phyloP scores from a whole-genome alignment of 805 yeast genomes.

The Sugiyamaella lignohabitans region DNA sequence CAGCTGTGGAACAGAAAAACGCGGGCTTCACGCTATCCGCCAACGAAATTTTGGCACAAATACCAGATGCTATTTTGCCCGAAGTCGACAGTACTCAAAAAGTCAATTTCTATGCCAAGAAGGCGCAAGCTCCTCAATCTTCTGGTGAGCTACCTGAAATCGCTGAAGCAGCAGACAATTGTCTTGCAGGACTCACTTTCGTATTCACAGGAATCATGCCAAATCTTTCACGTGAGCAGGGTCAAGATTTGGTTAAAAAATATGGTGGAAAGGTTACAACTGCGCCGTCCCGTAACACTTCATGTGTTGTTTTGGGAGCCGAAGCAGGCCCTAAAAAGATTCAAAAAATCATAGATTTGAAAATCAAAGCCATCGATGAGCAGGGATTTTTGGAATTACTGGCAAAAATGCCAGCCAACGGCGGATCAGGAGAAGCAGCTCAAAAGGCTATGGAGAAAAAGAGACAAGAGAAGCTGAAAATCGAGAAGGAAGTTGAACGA shows the following conservation, averaged over 20 bases:
- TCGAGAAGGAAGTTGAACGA: slow-evolving; percentile 46
- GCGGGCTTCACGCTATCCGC: slow-evolving; percentile 37
- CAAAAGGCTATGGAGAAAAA: slow-evolving; percentile 62
- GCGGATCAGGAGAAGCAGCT: slow-evolving; percentile 81
- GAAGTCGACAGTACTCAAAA: slow-evolving; percentile 42
- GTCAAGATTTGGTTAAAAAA: slow-evolving; percentile 68
- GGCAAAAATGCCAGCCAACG: slow-evolving; percentile 78
- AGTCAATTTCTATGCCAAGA: slow-evolving; percentile 50
- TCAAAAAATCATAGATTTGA: slow-evolving; percentile 62
- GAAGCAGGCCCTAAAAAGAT: slow-evolving; percentile 98
- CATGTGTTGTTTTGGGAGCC: slow-evolving; percentile 83
- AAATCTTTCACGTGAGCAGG: slow-evolving; percentile 63
- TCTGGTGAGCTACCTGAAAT: slow-evolving; percentile 37
- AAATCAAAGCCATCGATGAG: slow-evolving; percentile 78
- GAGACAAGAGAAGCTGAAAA: slow-evolving; percentile 56
- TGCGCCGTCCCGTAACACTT: slow-evolving; percentile 77
- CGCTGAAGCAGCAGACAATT: slow-evolving; percentile 80
- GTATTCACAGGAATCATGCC: slow-evolving; percentile 93
- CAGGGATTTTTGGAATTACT: slow-evolving; percentile 76
- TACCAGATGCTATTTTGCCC: slow-evolving; percentile 69
- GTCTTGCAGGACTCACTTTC: slow-evolving; percentile 80
- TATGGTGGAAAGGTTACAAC: slow-evolving; percentile 88
- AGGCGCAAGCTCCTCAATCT: slow-evolving; percentile 12
- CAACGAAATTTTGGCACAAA: slow-evolving; percentile 49
- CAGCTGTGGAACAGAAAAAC: background rate